Base-by-base conservation (phyloP, 495 filamentous ascomycete species). In the Xylaria nigripes region DNA sequence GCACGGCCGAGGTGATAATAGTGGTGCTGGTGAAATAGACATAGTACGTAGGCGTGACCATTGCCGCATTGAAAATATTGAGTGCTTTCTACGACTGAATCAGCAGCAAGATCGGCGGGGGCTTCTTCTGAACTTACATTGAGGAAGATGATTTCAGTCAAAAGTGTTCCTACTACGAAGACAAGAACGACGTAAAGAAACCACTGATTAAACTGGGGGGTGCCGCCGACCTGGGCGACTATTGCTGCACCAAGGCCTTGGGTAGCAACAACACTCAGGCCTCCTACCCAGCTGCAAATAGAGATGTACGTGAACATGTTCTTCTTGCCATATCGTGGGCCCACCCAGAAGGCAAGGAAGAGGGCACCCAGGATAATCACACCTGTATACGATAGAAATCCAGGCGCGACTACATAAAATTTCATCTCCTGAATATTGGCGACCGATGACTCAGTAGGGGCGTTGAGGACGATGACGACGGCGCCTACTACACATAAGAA, bases 11-110 rank as follows among this genome's bases (percentile, higher is more conserved):
- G 7, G 89, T 92, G 55, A 97, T 81, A 58, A 98, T 96, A 3
- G 93, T 98, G 15, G 89, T 83, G 61, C 83, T 93, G 42, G 93
- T 98, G 69, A 98, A 98, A 74, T 89, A 90, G 56, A 98, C 93
- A 65, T 98, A 98, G 71, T 98, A 98, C 3, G 93, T 98, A 0
- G 93, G 93, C 0, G 93, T 98, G 48, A 98, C 93, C 54, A 98
- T 80, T 1, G 93, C 93, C 25, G 93, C 94, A 64, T 98, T 98
- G 76, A 93, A 98, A 44, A 98, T 62, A 67, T 98, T 98, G 38
- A 98, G 78, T 16, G 93, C 93, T 96, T 98, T 98, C 93, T 98
- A 71, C 60, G 60, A 29, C 7, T 12, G 3, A 16, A 43, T 48
- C 13, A 54, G 51, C 24, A 48, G 32, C 24, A 30, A 41, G 13